Evolutionary conservation across 108 stramenopile genomes (phyloP), one percentile per base, ranked within the genome.

Genomic region (Cylindrotheca fusiformis): DNA sequence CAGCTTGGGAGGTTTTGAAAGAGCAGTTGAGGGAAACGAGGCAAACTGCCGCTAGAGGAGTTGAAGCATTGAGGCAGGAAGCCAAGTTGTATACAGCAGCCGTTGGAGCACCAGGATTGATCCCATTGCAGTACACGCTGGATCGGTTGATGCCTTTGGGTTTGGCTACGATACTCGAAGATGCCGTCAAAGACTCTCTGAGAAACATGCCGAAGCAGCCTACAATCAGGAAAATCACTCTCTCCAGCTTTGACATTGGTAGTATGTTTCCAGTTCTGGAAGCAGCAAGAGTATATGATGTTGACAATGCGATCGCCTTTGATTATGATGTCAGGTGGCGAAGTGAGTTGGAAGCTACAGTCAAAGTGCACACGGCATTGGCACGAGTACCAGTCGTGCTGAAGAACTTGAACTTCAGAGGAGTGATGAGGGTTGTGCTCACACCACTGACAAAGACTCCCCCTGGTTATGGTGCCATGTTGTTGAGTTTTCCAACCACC

Each of bases 51-150:
- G 67, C 68, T 12, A 74, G 81, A 44, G 80, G 83, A 53, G 83
- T 84, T 14, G 59, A 81, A 30, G 80, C 83, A 18, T 69, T 84
- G 24, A 73, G 75, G 32, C 70, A 58, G 49, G 77, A 84, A 55
- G 75, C 77, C 22, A 58, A 72, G 21, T 26, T 76, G 1, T 76
- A 71, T 54, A 26, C 27, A 27, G 75, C 70, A 26, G 69, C 65
- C 14, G 64, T 76, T 1, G 75, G 75, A 20, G 22, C 25, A 12
- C 70, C 70, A 25, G 75, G 82, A 20, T 63, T 83, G 1, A 78
- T 83, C 27, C 75, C 79, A 10, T 63, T 83, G 29, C 83, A 84
- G 44, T 84, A 84, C 36, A 61, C 77, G 0, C 63, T 83, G 29
- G 79, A 79, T 57, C 58, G 73, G 0, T 69, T 83, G 8, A 67